A percentile compares a stretch with the other conserved stretches of the same genome.
These are phyloP conservation scores for Claviceps monticola DNA, from an alignment of 2,329 filamentous ascomycete species.

Conservation along the genomic window DNA sequence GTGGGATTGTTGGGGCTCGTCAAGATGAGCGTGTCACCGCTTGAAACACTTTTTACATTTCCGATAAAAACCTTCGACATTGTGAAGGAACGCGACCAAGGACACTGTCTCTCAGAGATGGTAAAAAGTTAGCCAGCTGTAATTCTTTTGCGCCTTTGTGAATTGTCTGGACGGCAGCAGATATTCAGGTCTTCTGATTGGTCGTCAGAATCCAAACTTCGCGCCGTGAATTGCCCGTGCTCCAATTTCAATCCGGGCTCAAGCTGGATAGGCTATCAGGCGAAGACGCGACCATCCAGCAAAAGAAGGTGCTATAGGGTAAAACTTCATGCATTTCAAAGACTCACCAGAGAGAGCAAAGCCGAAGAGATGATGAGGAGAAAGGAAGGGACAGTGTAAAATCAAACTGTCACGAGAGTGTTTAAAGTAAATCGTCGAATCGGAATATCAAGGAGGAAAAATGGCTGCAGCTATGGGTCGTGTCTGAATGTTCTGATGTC, in stretches of 20 bases:
- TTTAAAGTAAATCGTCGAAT: not conserved
- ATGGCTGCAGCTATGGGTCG: constrained; percentile 6
- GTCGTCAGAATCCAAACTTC: too few species aligned
- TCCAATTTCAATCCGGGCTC: too few species aligned
- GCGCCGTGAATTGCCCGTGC: too few species aligned
- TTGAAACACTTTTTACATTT: constrained; percentile 86
- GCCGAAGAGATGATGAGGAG: not conserved
- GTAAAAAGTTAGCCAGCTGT: not conserved
- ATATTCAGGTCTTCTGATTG: too few species aligned
- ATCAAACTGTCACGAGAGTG: not conserved
- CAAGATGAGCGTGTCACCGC: constrained; percentile 82
- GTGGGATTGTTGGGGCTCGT: constrained; percentile 67
- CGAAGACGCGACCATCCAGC: too few species aligned
- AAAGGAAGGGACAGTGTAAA: not conserved
- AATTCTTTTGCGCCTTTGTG: not conserved
- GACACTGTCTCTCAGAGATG: not conserved
- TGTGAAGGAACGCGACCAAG: constrained; percentile 15
- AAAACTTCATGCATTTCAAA: not conserved
- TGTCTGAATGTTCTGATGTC: constrained; percentile 8
- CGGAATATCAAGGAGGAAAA: too few species aligned
- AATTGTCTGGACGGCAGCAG: too few species aligned
- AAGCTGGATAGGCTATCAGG: too few species aligned
- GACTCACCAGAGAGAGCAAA: not conserved
- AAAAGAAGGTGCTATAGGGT: too few species aligned
- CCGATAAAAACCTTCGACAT: constrained; percentile 46